These are phyloP conservation scores for Rhizopus microsporus DNA, from an alignment of 371 early-diverging fungal species.

Conservation along the genomic window DNA sequence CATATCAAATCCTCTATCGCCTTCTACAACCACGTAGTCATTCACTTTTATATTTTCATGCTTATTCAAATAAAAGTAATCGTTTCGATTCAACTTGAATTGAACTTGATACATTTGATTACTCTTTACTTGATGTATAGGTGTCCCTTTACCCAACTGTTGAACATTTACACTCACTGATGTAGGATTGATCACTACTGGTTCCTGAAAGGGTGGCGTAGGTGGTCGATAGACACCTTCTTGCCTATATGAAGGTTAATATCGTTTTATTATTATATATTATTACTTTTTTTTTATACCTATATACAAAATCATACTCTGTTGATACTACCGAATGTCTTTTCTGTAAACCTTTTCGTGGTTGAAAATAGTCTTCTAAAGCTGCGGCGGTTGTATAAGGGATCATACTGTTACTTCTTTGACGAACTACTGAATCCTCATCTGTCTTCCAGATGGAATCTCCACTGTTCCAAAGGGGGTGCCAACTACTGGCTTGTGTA, in stretches of 20 bases:
- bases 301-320: background rate
- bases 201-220: background rate
- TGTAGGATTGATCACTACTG: constrained; percentile 8
- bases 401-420: background rate
- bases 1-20: constrained; percentile 94
- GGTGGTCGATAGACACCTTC: background rate
- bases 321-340: background rate
- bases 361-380: background rate
- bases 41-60: constrained; percentile 27
- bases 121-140: constrained; percentile 31
- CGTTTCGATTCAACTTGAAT: constrained; percentile 85
- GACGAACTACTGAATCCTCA: background rate
- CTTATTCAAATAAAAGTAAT: constrained; percentile 70
- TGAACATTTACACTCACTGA: constrained; percentile 6
- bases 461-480: constrained; percentile 41
- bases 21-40: constrained; percentile 92
- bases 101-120: constrained; percentile 74
- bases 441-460: background rate
- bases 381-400: background rate
- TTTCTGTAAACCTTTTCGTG: background rate
- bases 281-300: background rate
- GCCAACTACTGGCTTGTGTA: constrained; percentile 13
- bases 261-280: no score
- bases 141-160: constrained; percentile 43
- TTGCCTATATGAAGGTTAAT: background rate